Conservation (phyloP, 345 rosid species). For the Sonneratia caseolaris region DNA sequence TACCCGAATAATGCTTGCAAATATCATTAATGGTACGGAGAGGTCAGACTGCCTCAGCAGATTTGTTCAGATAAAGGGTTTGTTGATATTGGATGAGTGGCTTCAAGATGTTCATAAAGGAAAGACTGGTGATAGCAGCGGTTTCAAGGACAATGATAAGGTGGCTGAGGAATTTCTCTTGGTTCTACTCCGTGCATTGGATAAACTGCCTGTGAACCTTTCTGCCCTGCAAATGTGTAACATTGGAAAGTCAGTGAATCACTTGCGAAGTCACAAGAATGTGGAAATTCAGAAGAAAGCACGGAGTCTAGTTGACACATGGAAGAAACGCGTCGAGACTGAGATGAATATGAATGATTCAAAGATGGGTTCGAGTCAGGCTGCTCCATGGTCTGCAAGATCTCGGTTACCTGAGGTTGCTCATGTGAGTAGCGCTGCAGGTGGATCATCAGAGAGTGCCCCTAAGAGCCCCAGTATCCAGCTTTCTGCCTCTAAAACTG, state of each 20-base stretch:
- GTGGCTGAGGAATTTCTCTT: constrained; percentile 65
- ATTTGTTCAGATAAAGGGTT: constrained; percentile 77
- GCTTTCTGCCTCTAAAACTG: constrained; percentile 46
- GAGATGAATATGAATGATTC: constrained; percentile 65
- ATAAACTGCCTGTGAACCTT: constrained; percentile 83
- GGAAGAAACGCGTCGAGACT: constrained; percentile 94
- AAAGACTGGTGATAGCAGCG: constrained; percentile 54
- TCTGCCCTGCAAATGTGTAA: constrained; percentile 81
- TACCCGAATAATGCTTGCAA: constrained; percentile 57
- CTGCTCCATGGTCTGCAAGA: constrained; percentile 59
- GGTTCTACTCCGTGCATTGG: constrained; percentile 73
- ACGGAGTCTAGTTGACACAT: constrained; percentile 79
- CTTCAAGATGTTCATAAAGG: constrained; percentile 91
- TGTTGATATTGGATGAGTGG: constrained; percentile 91
- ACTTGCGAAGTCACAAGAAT: constrained; percentile 64
- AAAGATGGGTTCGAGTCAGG: constrained; percentile 53
- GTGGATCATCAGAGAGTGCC: constrained; percentile 52
- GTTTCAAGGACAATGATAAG: constrained; percentile 59
- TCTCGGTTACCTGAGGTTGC: constrained; percentile 50
- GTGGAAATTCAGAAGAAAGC: constrained; percentile 85
- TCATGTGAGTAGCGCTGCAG: constrained; percentile 43
- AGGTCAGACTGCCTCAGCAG: constrained; percentile 63
- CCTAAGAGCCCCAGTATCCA: constrained; percentile 37
- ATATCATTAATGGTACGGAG: constrained; percentile 80
- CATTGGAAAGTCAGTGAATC: constrained; percentile 88